Evolutionary conservation across 2,329 filamentous ascomycete species (phyloP), one percentile per base, ranked within the genome.

Genomic region (Domatiomyces catenatus): DNA sequence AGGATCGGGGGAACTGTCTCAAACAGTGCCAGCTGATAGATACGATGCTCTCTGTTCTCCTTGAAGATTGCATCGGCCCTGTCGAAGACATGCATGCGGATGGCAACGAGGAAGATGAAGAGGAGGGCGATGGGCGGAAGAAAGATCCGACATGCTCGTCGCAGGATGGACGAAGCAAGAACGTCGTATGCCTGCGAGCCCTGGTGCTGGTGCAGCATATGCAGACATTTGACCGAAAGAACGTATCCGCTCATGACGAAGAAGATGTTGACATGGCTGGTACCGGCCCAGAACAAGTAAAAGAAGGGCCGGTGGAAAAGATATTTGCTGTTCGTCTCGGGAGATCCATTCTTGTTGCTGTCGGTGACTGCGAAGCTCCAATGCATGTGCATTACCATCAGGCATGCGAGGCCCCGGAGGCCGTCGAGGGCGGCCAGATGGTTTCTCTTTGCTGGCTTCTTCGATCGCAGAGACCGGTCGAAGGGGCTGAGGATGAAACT

Each of bases 171-270:
- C 1, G 68, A 69, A 20, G 67, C 62, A n/a, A 70, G 55, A 6
- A 60, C 56, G 8, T 61, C 60, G 47, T 69, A 67, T 1, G 65
- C 64, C 48, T 67, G 62, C 28, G 60, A 43, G 61, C 58, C 52
- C 52, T 64, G n/a, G n/a, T n/a, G n/a, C n/a, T n/a, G n/a, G 39
- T 63, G 64, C 43, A 67, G 65, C 26, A 62, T 60, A 52, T 64
- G 68, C 47, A 67, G 54, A 4, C 64, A 65, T 49, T 66, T 67
- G 46, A 67, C 65, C 15, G 69, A 70, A 42, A 71, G 60, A 17
- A 70, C 68, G 51, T 71, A 71, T 47, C 69, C 69, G 15, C 67
- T 70, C 19, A 71, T 65, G 36, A 71, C 65, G 54, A 71, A 71
- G 60, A 71, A 71, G 36, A 71, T 66, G 46, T 49, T 12, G 39